Evolutionary conservation across 495 filamentous ascomycete genomes (phyloP), one percentile per base, ranked within the genome.

Genomic region (Penicillium arizonense): DNA sequence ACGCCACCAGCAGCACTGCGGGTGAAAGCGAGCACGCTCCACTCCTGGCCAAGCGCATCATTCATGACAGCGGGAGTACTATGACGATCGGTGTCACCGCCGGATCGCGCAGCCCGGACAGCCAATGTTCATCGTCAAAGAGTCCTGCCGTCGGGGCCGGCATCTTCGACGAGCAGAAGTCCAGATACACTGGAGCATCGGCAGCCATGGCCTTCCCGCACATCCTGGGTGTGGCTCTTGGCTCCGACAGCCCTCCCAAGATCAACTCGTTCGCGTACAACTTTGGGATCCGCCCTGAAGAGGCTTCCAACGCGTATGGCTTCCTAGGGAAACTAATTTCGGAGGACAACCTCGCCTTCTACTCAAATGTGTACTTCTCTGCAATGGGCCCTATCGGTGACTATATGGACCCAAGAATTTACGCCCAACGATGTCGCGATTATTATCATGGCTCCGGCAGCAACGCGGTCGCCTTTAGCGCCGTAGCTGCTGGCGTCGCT

Each of bases 151-250:
- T 50, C 36, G 50, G 30, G 39, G 44, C 59, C 41, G 50, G 56
- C 21, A 70, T 70, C 47, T 67, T 67, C 28, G 67, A 70, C 48
- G 61, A 45, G 52, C 60, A 65, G n/a, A 70, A 67, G 47, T 57
- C 33, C 52, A 58, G 67, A 59, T 59, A 68, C 56, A 26, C 59
- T 9, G 65, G 62, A 12, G 65, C 57, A 45, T 68, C 65, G 13
- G 65, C 62, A 26, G 65, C 65, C 45, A 68, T 65, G 65, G 65
- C 64, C 18, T 70, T 70, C 21, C 67, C 67, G 34, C 64, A 70
- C 43, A 58, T 70, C 44, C 40, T 70, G 24, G 60, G 64, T 5
- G 40, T 59, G 47, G 58, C 62, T 55, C 62, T 68, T 9, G 67
- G 67, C 2, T 64, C 67, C 9, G 54, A 62, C 40, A 58, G 33